A percentile compares a stretch with the other conserved stretches of the same genome.
phyloP scores from a whole-genome alignment of 257 asterid species.

The Solanum sitiens region DNA sequence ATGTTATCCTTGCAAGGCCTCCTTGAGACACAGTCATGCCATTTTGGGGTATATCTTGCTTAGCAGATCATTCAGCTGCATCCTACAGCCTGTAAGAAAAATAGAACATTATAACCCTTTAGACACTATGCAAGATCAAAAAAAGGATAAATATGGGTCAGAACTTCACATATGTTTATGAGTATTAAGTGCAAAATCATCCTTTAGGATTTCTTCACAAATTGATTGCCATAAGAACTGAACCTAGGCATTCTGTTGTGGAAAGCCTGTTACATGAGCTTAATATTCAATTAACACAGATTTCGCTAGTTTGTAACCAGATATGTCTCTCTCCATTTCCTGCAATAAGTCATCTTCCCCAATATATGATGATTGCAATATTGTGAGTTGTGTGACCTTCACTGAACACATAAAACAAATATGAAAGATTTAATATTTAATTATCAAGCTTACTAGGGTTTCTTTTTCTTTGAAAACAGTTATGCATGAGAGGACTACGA shows the following conservation, averaged over 20 bases:
- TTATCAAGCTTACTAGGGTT: background rate
- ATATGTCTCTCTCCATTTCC: background rate
- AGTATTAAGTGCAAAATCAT: background rate
- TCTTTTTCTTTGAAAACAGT: slow-evolving; percentile 17
- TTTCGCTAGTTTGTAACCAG: background rate
- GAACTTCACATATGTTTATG: background rate
- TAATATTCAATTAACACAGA: background rate
- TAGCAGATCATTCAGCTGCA: background rate
- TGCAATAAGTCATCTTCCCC: background rate
- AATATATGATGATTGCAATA: background rate
- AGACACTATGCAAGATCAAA: background rate
- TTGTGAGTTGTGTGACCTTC: background rate
- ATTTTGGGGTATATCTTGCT: background rate
- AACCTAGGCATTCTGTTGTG: background rate
- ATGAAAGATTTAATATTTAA: background rate
- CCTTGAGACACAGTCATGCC: background rate
- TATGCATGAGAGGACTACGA: slow-evolving; percentile 42
- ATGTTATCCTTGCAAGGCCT: background rate
- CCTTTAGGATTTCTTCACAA: background rate
- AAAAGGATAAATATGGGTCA: background rate
- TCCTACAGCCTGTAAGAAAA: background rate
- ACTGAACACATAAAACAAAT: background rate
- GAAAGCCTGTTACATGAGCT: background rate
- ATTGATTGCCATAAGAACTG: background rate
- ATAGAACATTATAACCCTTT: background rate